Evolutionary conservation across 495 filamentous ascomycete species (phyloP), one percentile per base, ranked within the genome.

Genomic region (Xylaria grammica): DNA sequence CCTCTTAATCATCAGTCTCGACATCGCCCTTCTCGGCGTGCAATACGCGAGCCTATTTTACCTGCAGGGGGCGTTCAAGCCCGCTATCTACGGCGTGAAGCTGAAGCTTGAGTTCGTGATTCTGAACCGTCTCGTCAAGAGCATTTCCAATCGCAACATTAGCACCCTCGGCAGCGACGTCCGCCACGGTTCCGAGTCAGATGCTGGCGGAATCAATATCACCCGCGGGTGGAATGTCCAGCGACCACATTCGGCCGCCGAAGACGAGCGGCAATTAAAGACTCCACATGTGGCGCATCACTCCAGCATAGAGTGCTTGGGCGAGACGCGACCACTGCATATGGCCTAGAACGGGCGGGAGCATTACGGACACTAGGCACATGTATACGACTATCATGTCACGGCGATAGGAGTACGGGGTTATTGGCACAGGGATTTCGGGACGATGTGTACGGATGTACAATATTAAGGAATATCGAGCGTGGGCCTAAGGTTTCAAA

Each of bases 91-190:
- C 64, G 81, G 82, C 32, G 75, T 86, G 69, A 86, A 86, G 67
- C 71, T 85, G 32, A 84, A 82, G 51, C 71, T 86, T 15, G 84
- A 86, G 71, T 85, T 84, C 57, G 78, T 78, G 17, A 79, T 85
- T 26, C 72, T 86, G 1, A 83, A 83, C 17, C 79, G 78, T 27
- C 67, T 85, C 40, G 53, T 65, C 36, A 65, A 67, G 53, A 68
- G 69, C 24, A 65, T 70, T n/a, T 64, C 62, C 1, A 15, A 52
- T 22, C 52, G 44, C 22, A 64, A 40, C 5, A 34, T 58, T 24
- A 64, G 30, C 45, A 51, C 44, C 11, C 15, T 64, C 1, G 27
- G 32, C 52, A 64, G 62, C 26, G 62, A 64, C 20, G n/a, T 64
- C 32, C 62, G 62, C 22, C 44, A 38, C 51, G 53, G 44, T 19